Percentiles rank a stretch among this genome's conserved stretches.
Conservation (phyloP, 257 asterid genomes). For the Capsicum chinense region DNA sequence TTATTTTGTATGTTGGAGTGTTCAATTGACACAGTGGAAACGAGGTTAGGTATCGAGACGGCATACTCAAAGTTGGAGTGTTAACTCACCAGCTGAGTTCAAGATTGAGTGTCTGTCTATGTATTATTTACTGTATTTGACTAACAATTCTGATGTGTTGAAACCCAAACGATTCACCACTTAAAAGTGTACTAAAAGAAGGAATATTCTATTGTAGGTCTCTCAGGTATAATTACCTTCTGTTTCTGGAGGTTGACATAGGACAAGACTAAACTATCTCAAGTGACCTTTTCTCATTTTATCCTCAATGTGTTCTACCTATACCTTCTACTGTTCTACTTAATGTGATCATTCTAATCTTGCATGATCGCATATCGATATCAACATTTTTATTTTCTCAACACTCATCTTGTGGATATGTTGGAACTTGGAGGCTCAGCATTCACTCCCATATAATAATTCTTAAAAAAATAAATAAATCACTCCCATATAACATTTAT, state of each 20-base stretch:
- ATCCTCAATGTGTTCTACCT: not conserved
- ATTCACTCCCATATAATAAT: not conserved
- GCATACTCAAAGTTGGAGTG: too few species aligned
- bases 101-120: too few species aligned
- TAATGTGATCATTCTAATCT: not conserved
- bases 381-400: not conserved
- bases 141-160: not conserved
- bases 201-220: not conserved
- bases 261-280: not conserved
- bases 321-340: not conserved
- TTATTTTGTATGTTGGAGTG: too few species aligned
- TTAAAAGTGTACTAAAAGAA: not conserved
- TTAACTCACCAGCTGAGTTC: too few species aligned
- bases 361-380: not conserved
- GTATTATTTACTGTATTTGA: not conserved
- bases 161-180: not conserved
- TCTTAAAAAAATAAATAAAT: not conserved
- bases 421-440: not conserved
- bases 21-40: too few species aligned
- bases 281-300: not conserved
- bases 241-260: not conserved
- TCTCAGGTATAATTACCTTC: not conserved
- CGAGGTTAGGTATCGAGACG: too few species aligned
- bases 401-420: not conserved
- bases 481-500: not conserved